Base-by-base conservation (phyloP, 352 stramenopile genomes). In the Elongisporangium prolatum region DNA sequence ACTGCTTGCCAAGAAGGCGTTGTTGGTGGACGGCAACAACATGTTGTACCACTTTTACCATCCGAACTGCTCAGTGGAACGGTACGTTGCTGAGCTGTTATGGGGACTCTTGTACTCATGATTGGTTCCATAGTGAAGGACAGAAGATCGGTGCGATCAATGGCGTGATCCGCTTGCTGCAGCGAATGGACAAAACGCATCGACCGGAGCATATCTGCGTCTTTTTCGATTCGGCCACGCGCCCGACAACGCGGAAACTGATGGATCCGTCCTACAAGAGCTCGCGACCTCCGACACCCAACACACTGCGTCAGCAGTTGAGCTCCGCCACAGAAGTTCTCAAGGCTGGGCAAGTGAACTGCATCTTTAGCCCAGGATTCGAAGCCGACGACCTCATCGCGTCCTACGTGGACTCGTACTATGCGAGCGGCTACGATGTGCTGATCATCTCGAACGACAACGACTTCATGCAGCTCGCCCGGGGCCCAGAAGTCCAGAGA, bases 301-400 rank as follows among this genome's bases (percentile, higher is more conserved):
- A 40, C 7, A 74, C 70, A 7, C 67, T 89, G 9, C 54, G 60
- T 0, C 48, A 67, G 21, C 79, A 89, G 50, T 78, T 89, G 34
- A 54, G 59, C 8, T 67, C 74, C n/a, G 78, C 77, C 0, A 68
- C 68, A 24, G 50, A 59, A 9, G 44, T 75, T 24, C 49, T 89
- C 21, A 9, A 21, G 17, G 50, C 52, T 6, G 66, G 60, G 20
- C 53, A 65, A 10, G 56, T 89, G 21, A 82, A 88, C 56, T 82
- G 69, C 55, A 83, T 89, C 38, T 63, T 75, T 50, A 61, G 58
- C 18, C 68, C 74, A 2, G 75, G 77, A 14, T 68, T 84, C 22
- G 80, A 89, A 55, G 80, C 80, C 20, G 80, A 89, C 58, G 80
- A 89, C 59, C 55, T 89, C 54, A 84, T 89, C 51, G 80, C 80